A percentile compares a stretch with the other conserved stretches of the same genome.
These are phyloP conservation scores for Aquanectria penicillioides DNA, from an alignment of 2,329 filamentous ascomycete genomes.

Conservation along the genomic window DNA sequence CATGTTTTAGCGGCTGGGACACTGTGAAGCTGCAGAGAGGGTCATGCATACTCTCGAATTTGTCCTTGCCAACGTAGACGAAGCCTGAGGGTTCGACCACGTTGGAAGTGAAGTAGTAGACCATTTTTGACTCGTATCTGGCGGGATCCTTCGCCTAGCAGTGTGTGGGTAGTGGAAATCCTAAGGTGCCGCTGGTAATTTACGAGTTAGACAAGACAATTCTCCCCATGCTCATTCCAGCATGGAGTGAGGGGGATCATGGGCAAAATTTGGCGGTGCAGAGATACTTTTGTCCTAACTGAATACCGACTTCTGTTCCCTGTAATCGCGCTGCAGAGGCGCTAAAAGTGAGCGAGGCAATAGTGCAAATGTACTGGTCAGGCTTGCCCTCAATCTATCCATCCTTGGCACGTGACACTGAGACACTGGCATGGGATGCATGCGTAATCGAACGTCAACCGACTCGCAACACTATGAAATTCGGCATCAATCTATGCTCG, in stretches of 20 bases:
- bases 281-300: conserved; percentile 30
- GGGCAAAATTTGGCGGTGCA: conserved; percentile 33
- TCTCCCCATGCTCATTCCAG: too few species aligned
- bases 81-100: conserved; percentile 83
- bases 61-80: conserved; percentile 98
- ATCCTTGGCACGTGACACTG: conserved; percentile 5
- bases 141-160: not conserved
- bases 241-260: conserved; percentile 36
- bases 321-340: not conserved
- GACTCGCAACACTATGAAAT: too few species aligned
- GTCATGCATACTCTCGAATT: conserved; percentile 85
- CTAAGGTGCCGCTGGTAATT: not conserved
- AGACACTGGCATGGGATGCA: too few species aligned
- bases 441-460: too few species aligned
- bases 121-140: conserved; percentile 66
- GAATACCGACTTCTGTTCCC: not conserved
- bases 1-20: conserved; percentile 30
- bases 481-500: too few species aligned
- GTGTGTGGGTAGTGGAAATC: not conserved
- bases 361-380: conserved; percentile 4
- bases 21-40: conserved; percentile 12
- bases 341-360: not conserved
- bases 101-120: conserved; percentile 94
- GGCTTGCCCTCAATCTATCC: not conserved
- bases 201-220: not conserved